Evolutionary conservation across 441 rosid genomes (phyloP), one percentile per base, ranked within the genome.

Genomic region (Corymbia calophylla): DNA sequence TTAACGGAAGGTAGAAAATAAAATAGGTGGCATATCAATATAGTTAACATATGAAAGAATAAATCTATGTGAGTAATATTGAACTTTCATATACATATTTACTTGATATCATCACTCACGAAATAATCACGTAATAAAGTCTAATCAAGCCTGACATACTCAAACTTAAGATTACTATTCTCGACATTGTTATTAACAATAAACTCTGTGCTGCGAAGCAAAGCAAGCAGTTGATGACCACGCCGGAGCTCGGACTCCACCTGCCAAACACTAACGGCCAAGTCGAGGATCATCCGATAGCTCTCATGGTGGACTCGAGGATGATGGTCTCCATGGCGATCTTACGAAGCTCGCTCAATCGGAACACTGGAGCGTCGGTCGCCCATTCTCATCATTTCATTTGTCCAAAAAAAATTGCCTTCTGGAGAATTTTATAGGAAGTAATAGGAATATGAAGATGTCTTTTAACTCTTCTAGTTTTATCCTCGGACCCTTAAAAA

Each of bases 251-350:
- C 82, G 16, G 49, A 73, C 49, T 21, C 25, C 82, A 17, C 6
- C 13, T 7, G 80, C 47, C 44, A 17, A 68, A 68, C 80, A 18
- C 25, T 35, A 32, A 2, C 4, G 82, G 39, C 82, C 9, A 73
- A 5, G 82, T 91, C 60, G n/a, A 54, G 64, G 2, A 88, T 87
- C 29, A 81, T 29, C 18, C 86, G 51, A 53, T 35, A 55, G 54
- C 93, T 53, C 92, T 92, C 21, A 48, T 29, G 21, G 53, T 51
- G 31, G 88, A 87, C 39, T 90, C 47, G 18, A 47, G 49, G 25
- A 87, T 62, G 14, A 89, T 53, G 7, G 60, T 48, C 6, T 27
- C n/a, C 86, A 88, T 87, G 31, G 90, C 81, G n/a, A n/a, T 58
- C 29, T 23, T 23, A 58, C 62, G 62, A 58, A 58, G 29, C 62